These are phyloP conservation scores for Stellera chamaejasme DNA, from an alignment of 345 rosid species.

Conservation along the genomic window DNA sequence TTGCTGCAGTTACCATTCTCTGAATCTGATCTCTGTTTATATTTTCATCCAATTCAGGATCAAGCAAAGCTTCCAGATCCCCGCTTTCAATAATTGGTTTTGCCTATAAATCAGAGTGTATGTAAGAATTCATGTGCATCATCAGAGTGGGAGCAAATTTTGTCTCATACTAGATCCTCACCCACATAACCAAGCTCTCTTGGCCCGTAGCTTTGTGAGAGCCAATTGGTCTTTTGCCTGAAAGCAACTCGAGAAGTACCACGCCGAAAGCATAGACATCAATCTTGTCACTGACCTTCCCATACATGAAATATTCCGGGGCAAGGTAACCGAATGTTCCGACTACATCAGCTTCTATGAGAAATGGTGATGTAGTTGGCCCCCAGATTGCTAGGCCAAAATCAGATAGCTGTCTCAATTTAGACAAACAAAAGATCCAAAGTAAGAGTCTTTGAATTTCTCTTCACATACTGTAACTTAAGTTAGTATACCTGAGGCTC, in stretches of 20 bases:
- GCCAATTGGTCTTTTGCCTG: conserved; percentile 75
- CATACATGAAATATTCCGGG: conserved; percentile 95
- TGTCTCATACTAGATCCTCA: conserved; percentile 25
- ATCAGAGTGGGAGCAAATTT: not conserved
- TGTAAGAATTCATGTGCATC: not conserved
- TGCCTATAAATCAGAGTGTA: conserved; percentile 48
- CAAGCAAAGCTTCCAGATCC: conserved; percentile 45
- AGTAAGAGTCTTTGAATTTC: too few relatives aligned
- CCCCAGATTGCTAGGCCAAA: conserved; percentile 92
- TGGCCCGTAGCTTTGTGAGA: conserved; percentile 49
- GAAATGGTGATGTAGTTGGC: conserved; percentile 48
- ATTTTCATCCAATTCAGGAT: conserved; percentile 43
- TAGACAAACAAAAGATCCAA: not conserved
- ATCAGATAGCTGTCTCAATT: conserved; percentile 58
- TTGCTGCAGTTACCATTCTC: conserved; percentile 71
- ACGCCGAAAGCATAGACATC: conserved; percentile 95
- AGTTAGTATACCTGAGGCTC: conserved; percentile 61
- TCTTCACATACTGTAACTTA: not conserved
- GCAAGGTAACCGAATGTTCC: conserved; percentile 99
- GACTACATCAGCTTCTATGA: conserved; percentile 55
- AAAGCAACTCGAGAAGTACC: conserved; percentile 74
- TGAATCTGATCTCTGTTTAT: conserved; percentile 55
- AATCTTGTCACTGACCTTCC: conserved; percentile 83
- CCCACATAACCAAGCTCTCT: conserved; percentile 95
- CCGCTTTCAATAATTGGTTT: conserved; percentile 56